These are phyloP conservation scores for Isatis tinctoria DNA, from an alignment of 345 rosid genomes.

Conservation along the genomic window DNA sequence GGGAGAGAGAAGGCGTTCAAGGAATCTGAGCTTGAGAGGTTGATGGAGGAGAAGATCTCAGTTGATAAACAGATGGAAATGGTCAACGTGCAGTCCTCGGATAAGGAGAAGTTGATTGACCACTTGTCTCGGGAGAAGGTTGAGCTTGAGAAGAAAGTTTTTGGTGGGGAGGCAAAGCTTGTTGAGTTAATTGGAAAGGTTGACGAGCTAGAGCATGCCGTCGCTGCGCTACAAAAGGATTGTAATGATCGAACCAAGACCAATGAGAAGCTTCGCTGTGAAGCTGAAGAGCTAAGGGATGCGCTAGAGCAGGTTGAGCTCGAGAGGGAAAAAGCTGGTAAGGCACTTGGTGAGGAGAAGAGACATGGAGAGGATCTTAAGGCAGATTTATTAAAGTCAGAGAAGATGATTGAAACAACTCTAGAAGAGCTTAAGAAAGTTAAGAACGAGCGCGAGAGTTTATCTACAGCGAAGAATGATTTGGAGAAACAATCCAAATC, in stretches of 20 bases:
- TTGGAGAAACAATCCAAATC: conserved; percentile 25
- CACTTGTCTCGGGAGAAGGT: conserved; percentile 38
- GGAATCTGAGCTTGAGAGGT: conserved; percentile 33
- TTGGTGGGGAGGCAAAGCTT: conserved; percentile 40
- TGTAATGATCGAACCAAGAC: conserved; percentile 31
- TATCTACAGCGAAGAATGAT: conserved; percentile 33
- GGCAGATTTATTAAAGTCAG: conserved; percentile 36
- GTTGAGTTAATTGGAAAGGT: conserved; percentile 37
- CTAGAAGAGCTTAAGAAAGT: conserved; percentile 33
- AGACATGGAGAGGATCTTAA: conserved; percentile 33
- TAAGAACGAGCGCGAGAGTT: conserved; percentile 28
- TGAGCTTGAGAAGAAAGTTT: conserved; percentile 42
- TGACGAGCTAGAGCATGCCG: conserved; percentile 30
- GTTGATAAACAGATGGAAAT: conserved; percentile 22
- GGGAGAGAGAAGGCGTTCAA: conserved; percentile 33
- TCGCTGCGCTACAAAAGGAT: conserved; percentile 30
- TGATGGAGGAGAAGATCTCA: conserved; percentile 31
- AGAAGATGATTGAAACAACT: conserved; percentile 37
- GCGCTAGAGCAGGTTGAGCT: conserved; percentile 29
- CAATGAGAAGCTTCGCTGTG: conserved; percentile 31
- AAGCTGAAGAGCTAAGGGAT: conserved; percentile 30
- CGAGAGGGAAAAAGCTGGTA: conserved; percentile 41
- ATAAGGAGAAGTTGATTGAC: conserved; percentile 34
- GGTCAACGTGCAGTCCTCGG: conserved; percentile 21
- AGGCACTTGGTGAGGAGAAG: conserved; percentile 43